phyloP scores from a whole-genome alignment of 1,284 basidiomycete genomes.

The Leccinum ponderosum region DNA sequence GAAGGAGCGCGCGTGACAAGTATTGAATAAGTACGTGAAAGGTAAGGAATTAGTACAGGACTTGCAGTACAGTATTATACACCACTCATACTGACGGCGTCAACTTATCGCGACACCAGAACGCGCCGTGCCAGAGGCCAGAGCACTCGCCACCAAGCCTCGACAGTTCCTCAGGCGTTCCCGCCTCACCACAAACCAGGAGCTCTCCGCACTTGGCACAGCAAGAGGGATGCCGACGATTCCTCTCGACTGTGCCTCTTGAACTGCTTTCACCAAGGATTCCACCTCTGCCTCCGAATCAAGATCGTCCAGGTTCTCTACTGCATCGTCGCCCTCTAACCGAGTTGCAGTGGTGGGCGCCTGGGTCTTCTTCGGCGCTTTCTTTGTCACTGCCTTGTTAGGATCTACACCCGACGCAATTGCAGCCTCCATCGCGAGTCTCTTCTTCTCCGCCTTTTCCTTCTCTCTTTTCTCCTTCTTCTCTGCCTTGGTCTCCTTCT shows the following conservation, averaged over 20 bases:
- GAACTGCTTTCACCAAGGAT: conserved; percentile 52
- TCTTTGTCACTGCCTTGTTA: conserved; percentile 50
- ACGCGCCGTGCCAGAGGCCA: conserved; percentile 34
- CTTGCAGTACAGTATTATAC: not conserved
- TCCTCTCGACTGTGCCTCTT: conserved; percentile 55
- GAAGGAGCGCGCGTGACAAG: conserved; percentile 9
- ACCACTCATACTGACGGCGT: not conserved
- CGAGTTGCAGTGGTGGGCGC: conserved; percentile 46
- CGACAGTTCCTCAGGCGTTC: conserved; percentile 70
- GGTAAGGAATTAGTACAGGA: not conserved
- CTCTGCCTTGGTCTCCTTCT: conserved; percentile 79
- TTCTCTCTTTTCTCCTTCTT: conserved; percentile 77
- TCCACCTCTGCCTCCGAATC: conserved; percentile 78
- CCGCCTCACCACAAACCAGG: conserved; percentile 75
- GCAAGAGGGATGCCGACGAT: conserved; percentile 50
- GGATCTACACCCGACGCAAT: conserved; percentile 56
- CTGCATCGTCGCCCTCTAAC: conserved; percentile 55
- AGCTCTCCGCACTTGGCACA: conserved; percentile 47
- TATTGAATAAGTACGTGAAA: not conserved
- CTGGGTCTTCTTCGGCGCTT: conserved; percentile 51
- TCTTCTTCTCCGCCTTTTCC: conserved; percentile 78
- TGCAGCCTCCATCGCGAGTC: conserved; percentile 63
- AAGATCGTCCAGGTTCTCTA: conserved; percentile 75
- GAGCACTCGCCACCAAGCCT: conserved; percentile 60
- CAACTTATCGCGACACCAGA: conserved; percentile 26